Percentiles rank a stretch among this genome's conserved stretches.
These are phyloP conservation scores for Silene vulgaris DNA, from an alignment of 179 eudicot species.

Conservation along the genomic window DNA sequence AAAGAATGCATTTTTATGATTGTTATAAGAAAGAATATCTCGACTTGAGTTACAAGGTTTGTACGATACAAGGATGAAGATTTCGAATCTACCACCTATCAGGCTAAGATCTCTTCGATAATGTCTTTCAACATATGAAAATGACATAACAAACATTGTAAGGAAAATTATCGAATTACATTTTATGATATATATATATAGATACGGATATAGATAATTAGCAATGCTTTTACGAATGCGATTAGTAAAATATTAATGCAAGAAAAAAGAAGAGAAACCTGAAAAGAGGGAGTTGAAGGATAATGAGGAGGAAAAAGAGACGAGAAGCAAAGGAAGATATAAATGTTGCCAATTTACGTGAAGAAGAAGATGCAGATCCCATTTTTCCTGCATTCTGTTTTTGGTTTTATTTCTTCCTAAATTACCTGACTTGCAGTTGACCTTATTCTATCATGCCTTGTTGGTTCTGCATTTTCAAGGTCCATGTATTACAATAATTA, in stretches of 20 bases:
- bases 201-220: too few species aligned
- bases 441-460: conserved; percentile 15
- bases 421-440: conserved; percentile 22
- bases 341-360: conserved; percentile 36
- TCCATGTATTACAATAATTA: neutral
- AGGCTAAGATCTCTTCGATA: too few species aligned
- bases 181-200: too few species aligned
- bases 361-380: conserved; percentile 39
- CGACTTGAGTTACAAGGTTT: too few species aligned
- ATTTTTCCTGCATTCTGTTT: conserved; percentile 26
- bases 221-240: neutral
- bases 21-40: too few species aligned
- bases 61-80: too few species aligned
- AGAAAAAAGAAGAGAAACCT: conserved; percentile 30
- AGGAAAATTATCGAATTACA: neutral
- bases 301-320: conserved; percentile 46
- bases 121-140: neutral
- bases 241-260: neutral
- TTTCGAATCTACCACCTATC: too few species aligned
- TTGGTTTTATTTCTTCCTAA: neutral
- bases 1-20: too few species aligned
- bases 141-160: neutral
- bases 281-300: conserved; percentile 64
- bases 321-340: conserved; percentile 42
- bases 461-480: conserved; percentile 26